Evolutionary conservation across 257 asterid species (phyloP), one percentile per base, ranked within the genome.

Genomic region (Eustoma russellianum): DNA sequence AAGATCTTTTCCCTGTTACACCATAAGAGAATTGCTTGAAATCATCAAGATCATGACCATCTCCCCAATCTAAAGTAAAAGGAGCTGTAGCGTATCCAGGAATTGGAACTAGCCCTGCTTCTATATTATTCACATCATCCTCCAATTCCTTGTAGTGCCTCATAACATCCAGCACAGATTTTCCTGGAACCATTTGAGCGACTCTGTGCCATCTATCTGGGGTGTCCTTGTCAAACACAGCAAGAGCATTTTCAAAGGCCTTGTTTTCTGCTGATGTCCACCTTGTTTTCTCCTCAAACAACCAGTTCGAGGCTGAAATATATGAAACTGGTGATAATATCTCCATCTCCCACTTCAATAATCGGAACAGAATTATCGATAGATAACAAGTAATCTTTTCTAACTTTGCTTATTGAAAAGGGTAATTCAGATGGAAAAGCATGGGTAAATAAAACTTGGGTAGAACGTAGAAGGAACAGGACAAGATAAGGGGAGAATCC

Each of bases 261-360:
- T 92, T 92, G 77, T 92, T 92, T 67, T 92, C 97, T 3, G 80
- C 83, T 0, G 80, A 71, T 5, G 95, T 92, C 98, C 98, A 92
- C 52, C 74, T 68, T n/a, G 81, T 56, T 56, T 74, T 74, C 17
- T 77, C 94, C 14, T 76, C 97, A 40, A 61, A 43, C 53, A 81
- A 43, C 92, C 91, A 80, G 48, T 75, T 72, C 1, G 93, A 74
- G 55, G 53, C 78, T 5, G 88, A 71, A 33, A 70, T 54, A 62
- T 74, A 77, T 24, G 89, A 77, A 62, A 68, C 59, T 17, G 96
- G 92, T 17, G 92, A 70, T 52, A 87, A 56, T 66, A 87, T 87
- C 78, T 91, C 98, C 96, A 84, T 91, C 2, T 38, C 88, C 85
- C 73, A 73, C 80, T 71, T 74, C 76, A 70, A 51, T 45, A 56